Evolutionary conservation across 495 filamentous ascomycete species (phyloP).

Genomic region (Penicillium cosmopolitanum): DNA sequence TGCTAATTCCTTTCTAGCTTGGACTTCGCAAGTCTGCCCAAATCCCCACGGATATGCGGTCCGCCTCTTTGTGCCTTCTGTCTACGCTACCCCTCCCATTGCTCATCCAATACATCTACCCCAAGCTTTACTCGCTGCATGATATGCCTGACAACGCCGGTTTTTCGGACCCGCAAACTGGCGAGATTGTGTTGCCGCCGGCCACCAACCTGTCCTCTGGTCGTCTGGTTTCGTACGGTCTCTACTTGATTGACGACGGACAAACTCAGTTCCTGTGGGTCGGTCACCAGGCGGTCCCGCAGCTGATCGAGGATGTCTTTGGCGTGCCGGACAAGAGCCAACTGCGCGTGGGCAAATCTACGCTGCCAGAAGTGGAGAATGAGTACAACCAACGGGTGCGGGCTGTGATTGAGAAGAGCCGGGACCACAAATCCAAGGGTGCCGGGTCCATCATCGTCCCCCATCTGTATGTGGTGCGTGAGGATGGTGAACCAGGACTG

Average conservation of each 20-base stretch:
- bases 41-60: conserved; percentile 94
- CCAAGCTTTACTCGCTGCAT: conserved; percentile 88
- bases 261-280: conserved; percentile 99
- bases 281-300: conserved; percentile 87
- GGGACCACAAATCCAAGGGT: conserved; percentile 80
- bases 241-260: conserved; percentile 96
- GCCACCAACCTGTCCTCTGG: conserved; percentile 86
- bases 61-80: conserved; percentile 88
- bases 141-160: conserved; percentile 98
- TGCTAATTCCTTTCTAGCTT: conserved; percentile 57
- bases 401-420: conserved; percentile 87
- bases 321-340: conserved; percentile 76
- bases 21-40: conserved; percentile 93
- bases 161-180: conserved; percentile 78
- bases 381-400: conserved; percentile 96
- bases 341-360: conserved; percentile 88
- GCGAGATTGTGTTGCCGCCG: conserved; percentile 85
- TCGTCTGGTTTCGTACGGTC: conserved; percentile 85
- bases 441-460: conserved; percentile 91
- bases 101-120: conserved; percentile 96
- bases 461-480: conserved; percentile 88
- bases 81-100: conserved; percentile 91
- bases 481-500: conserved; percentile 93
- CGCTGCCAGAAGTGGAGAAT: conserved; percentile 82
- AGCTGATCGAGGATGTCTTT: conserved; percentile 88